Base-by-base conservation (phyloP, 257 asterid species). In the Petunia secreta region DNA sequence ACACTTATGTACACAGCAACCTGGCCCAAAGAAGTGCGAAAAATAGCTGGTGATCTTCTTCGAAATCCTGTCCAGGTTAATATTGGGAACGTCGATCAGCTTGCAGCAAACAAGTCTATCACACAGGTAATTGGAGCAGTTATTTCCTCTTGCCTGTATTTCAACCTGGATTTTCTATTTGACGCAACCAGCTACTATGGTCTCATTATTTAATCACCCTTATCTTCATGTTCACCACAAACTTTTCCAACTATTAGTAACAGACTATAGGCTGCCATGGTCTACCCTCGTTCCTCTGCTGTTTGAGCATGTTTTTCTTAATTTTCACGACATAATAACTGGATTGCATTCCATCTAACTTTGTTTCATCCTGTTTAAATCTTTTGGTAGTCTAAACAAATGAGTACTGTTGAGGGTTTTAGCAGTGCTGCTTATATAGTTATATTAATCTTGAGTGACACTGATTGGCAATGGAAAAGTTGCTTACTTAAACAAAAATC, bases 1-100 rank as follows among this genome's bases (percentile, higher is more conserved):
- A 95, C 99, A 57, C 97, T 95, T 63, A 95, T 95, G 99, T 95
- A 93, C 89, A 95, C 99, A 38, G 99, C 99, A 39, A 95, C 98
- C 36, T 95, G 99, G 99, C 99, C 98, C 59, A 95, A 95, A 84
- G 99, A 95, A 85, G 99, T 95, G 79, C 89, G 91, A 41, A 90
- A 92, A 88, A 95, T 95, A 85, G 99, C 99, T 1, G 77, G 92
- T 38, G 99, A 95, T 90, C 97, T 95, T 82, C 92, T 95, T 80
- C 82, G 89, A 73, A 88, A 91, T 82, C 97, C 99, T 6, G 94
- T 93, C 58, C 99, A 93, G 87, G 99, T 95, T 81, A 93, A 90
- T 90, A 95, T 95, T 85, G 99, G 99, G 82, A 92, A 91, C 44
- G 97, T 94, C 41, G 98, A 93, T 81, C 97, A 92, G 85, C 98